A percentile compares a stretch with the other conserved stretches of the same genome.
phyloP scores from a whole-genome alignment of 768 basidiomycete genomes.

The Lentinula boryana region DNA sequence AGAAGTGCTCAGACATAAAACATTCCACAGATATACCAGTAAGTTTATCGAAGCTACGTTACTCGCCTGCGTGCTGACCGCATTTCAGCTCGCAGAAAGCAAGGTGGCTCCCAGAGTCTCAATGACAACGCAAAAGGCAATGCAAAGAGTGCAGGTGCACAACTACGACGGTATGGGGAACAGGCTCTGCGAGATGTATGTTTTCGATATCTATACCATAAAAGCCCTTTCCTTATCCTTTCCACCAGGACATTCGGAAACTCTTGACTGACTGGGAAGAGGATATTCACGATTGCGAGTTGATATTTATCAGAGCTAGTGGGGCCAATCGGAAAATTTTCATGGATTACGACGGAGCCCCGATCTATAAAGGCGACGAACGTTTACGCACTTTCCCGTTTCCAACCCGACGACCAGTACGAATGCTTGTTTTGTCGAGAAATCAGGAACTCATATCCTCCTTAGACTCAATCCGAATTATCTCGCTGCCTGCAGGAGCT shows the following conservation, averaged over 20 bases:
- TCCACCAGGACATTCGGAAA: slow-evolving; percentile 74
- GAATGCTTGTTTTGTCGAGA: slow-evolving; percentile 21
- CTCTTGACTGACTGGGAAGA: slow-evolving; percentile 83
- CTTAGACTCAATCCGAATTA: slow-evolving; percentile 86
- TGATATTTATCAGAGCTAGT: slow-evolving; percentile 89
- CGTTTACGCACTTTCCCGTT: slow-evolving; percentile 91
- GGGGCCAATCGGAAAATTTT: slow-evolving; percentile 85
- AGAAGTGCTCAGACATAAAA: slow-evolving; percentile 85
- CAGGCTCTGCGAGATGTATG: slow-evolving; percentile 80
- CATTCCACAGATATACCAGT: slow-evolving; percentile 99
- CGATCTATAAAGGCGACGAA: slow-evolving; percentile 73
- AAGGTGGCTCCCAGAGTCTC: slow-evolving; percentile 89
- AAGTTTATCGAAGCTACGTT: slow-evolving; percentile 23
- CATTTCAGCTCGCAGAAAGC: slow-evolving; percentile 81
- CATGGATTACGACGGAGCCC: slow-evolving; percentile 78
- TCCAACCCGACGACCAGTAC: slow-evolving; percentile 89
- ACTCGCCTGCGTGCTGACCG: slow-evolving; percentile 6
- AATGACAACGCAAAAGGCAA: slow-evolving; percentile 93
- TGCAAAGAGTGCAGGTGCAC: slow-evolving; percentile 92
- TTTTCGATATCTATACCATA: neutral
- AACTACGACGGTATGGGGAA: slow-evolving; percentile 91
- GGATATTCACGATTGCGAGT: slow-evolving; percentile 79
- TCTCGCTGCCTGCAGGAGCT: slow-evolving; percentile 82
- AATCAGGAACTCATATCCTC: neutral
- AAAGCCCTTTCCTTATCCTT: neutral